A percentile compares a stretch with the other conserved stretches of the same genome.
Evolutionary conservation across 2,329 filamentous ascomycete genomes (phyloP).

Genomic region (Aspergillus nomiae): DNA sequence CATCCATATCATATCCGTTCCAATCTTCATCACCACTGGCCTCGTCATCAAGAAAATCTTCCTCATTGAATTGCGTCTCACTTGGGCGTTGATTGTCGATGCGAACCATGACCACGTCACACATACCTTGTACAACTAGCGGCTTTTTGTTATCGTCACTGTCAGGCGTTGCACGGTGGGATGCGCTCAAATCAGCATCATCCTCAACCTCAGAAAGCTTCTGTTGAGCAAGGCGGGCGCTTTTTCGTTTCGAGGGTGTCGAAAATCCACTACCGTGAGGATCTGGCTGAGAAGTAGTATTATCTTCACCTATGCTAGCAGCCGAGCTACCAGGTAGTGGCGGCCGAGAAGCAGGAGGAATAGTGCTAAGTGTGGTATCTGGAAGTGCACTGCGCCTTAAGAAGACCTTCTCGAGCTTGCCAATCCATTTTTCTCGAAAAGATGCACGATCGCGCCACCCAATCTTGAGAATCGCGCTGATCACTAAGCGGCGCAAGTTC

Average conservation of each 20-base stretch:
- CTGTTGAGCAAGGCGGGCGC: constrained; percentile 38
- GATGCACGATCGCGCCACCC: constrained; percentile 77
- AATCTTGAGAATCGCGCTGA: constrained; percentile 78
- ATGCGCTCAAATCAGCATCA: constrained; percentile 6
- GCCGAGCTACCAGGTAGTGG: not conserved
- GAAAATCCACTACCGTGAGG: constrained; percentile 16
- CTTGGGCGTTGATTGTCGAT: constrained; percentile 65
- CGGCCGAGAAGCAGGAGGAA: constrained; percentile 20
- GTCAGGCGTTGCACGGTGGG: constrained; percentile 12
- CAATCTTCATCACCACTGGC: constrained; percentile 64
- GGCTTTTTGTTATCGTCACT: constrained; percentile 11
- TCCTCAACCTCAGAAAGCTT: constrained; percentile 31
- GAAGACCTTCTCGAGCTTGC: constrained; percentile 62
- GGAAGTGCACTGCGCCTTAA: constrained; percentile 37
- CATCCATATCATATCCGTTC: constrained; percentile 50
- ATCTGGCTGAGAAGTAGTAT: constrained; percentile 16
- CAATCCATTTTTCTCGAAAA: constrained; percentile 77
- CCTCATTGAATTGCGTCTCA: constrained; percentile 60
- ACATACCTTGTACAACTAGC: constrained; percentile 56
- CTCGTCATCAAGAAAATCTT: constrained; percentile 63
- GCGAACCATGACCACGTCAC: constrained; percentile 59
- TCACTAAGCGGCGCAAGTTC: constrained; percentile 67
- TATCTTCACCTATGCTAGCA: not conserved
- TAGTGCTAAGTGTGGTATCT: constrained; percentile 29
- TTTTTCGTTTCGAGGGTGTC: constrained; percentile 40